A percentile compares a stretch with the other conserved stretches of the same genome.
Evolutionary conservation across 1,284 basidiomycete genomes (phyloP).

Genomic region (Cystobasidium sp.): DNA sequence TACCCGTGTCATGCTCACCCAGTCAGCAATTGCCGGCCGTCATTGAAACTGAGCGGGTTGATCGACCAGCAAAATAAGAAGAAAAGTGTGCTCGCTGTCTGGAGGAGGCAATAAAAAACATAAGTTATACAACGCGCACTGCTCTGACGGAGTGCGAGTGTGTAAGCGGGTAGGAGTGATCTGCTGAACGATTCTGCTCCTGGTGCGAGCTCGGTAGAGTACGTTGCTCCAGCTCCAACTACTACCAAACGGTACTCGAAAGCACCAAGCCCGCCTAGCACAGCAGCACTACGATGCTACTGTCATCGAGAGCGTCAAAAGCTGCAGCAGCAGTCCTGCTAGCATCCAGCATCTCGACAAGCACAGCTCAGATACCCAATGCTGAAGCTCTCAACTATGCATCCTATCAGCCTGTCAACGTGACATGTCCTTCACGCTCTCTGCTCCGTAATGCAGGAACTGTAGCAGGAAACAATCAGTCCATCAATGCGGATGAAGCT

Average conservation of each 20-base stretch:
- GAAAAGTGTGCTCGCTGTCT: no score
- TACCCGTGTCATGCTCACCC: no score
- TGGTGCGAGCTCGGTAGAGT: no score
- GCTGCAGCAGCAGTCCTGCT: slow-evolving; percentile 7
- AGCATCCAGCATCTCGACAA: neutral
- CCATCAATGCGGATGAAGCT: slow-evolving; percentile 37
- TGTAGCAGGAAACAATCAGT: slow-evolving; percentile 18
- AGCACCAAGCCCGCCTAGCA: neutral
- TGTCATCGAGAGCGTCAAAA: neutral
- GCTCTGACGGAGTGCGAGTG: neutral
- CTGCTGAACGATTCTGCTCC: no score
- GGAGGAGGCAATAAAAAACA: no score
- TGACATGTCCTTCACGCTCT: slow-evolving; percentile 40
- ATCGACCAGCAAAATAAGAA: no score
- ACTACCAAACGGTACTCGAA: no score
- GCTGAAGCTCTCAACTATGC: slow-evolving; percentile 23
- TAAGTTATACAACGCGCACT: neutral
- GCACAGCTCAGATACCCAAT: slow-evolving; percentile 13
- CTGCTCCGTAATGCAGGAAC: slow-evolving; percentile 32
- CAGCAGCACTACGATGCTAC: neutral
- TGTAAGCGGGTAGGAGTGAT: no score
- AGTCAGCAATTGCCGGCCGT: no score
- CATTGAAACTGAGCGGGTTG: no score
- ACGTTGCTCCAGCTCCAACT: no score
- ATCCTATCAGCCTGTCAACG: slow-evolving; percentile 33